Evolutionary conservation across 2,329 filamentous ascomycete genomes (phyloP), one percentile per base, ranked within the genome.

Genomic region (Coniella vitis): DNA sequence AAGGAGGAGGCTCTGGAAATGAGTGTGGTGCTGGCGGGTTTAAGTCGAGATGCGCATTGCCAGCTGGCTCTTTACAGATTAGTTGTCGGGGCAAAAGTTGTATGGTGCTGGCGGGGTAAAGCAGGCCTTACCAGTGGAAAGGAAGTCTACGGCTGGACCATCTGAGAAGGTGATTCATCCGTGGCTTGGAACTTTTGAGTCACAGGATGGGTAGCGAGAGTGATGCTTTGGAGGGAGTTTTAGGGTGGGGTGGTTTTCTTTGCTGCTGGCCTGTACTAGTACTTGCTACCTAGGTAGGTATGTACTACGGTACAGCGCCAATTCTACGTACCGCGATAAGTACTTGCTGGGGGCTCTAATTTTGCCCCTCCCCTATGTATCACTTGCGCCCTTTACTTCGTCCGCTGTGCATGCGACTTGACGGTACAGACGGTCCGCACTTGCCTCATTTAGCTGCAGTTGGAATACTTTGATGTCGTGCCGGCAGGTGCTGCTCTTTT

Each of bases 141-240:
- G 22, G 14, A 12, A 35, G 3, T 40, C 19, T 35, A 41, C 37
- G 7, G 12, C 29, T 40, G 38, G 45, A 29, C 38, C 45, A 41
- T 35, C 19, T 47, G 38, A 41, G 9, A 31, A 41, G 38, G 45
- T 25, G 20, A 36, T 29, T 35, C 45, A 47, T 47, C 31, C 37
- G 45, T 36, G 38, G 29, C 31, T 40, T 36, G 19, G 37, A n/a
- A 36, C 34, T 39, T 41, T 32, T 47, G 36, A 47, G 37, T 47
- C 45, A 47, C 37, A 46, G 19, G n/a, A 42, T 29, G 17, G 14
- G 29, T 22, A 38, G 21, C 37, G 21, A 45, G 20, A 16, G 35
- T 31, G 22, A 25, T 38, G 32, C 16, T 44, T 21, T 32, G 43
- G 35, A 38, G 43, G 43, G 22, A 38, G 36, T 45, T 39, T 38